phyloP scores from a whole-genome alignment of 257 asterid genomes.

The Jacaranda copaia region DNA sequence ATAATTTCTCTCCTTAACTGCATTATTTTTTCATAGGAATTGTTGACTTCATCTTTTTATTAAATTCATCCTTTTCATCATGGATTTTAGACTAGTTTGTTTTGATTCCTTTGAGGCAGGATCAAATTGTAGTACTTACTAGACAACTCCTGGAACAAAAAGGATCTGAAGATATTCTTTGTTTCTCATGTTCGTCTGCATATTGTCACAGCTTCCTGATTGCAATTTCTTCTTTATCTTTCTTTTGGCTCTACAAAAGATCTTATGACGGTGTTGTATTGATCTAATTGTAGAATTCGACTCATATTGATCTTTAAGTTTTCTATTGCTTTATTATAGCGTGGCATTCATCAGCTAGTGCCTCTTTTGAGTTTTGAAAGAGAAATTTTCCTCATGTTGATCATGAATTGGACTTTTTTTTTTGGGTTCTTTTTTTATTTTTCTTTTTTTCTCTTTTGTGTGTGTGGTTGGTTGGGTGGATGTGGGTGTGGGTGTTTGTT shows the following conservation, averaged over 20 bases:
- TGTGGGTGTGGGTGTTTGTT: no score
- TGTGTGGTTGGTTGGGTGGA: no score
- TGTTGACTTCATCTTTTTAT: neutral
- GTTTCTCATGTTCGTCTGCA: slow-evolving; percentile 15
- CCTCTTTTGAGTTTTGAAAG: slow-evolving; percentile 15
- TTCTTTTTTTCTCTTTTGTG: no score
- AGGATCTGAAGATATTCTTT: slow-evolving; percentile 24
- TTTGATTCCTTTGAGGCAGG: slow-evolving; percentile 3
- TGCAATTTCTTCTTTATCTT: neutral
- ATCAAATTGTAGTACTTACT: slow-evolving; percentile 1
- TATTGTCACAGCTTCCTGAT: slow-evolving; percentile 12
- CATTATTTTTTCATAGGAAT: neutral
- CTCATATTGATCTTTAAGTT: neutral
- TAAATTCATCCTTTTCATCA: slow-evolving; percentile 16
- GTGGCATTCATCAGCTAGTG: slow-evolving; percentile 10
- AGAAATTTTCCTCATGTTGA: neutral
- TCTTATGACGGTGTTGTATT: neutral
- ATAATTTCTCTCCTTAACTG: neutral
- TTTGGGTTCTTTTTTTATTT: no score
- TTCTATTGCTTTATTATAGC: slow-evolving; percentile 10
- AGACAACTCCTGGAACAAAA: slow-evolving; percentile 19
- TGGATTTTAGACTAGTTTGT: slow-evolving; percentile 10
- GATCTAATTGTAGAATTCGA: neutral
- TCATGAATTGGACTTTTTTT: neutral
- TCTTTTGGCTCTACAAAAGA: no score